Conservation (phyloP, 2,329 filamentous ascomycete genomes). For the Monosporascus cannonballus region DNA sequence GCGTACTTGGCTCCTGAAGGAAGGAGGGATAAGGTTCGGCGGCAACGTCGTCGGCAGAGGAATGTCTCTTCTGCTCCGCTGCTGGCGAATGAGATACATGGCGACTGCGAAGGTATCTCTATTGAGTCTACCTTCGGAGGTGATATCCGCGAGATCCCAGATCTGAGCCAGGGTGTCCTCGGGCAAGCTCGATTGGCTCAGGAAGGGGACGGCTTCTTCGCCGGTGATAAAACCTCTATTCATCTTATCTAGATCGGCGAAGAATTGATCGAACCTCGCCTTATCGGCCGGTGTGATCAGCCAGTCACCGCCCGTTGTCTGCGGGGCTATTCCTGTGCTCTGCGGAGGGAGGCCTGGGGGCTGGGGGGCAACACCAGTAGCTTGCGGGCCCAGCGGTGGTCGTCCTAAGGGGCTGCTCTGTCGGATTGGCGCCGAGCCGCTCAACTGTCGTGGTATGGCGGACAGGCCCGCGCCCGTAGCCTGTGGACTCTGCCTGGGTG, state of each 20-base stretch:
- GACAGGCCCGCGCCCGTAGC: constrained; percentile 51
- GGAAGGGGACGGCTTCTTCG: constrained; percentile 89
- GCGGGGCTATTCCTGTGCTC: constrained; percentile 8
- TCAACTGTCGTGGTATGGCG: constrained; percentile 78
- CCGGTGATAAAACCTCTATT: constrained; percentile 82
- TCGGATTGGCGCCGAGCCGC: constrained; percentile 60
- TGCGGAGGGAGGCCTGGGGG: constrained; percentile 1
- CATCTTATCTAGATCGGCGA: constrained; percentile 73
- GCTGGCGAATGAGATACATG: constrained; percentile 93
- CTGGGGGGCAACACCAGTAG: constrained; percentile 26
- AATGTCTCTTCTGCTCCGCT: constrained; percentile 64
- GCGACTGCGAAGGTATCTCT: constrained; percentile 93
- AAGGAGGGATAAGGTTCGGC: constrained; percentile 76
- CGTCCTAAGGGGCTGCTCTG: constrained; percentile 52
- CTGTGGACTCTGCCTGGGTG: constrained; percentile 44
- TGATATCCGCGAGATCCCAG: constrained; percentile 95
- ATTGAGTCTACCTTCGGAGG: constrained; percentile 77
- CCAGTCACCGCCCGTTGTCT: constrained; percentile 64
- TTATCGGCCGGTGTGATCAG: constrained; percentile 79
- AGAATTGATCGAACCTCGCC: constrained; percentile 79
- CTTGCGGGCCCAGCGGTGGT: constrained; percentile 39
- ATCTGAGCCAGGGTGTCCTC: constrained; percentile 90
- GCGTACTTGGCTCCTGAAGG: constrained; percentile 61
- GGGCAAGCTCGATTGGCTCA: constrained; percentile 83
- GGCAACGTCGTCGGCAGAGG: constrained; percentile 73